phyloP scores from a whole-genome alignment of 805 yeast genomes.

The Starmerella floricola region DNA sequence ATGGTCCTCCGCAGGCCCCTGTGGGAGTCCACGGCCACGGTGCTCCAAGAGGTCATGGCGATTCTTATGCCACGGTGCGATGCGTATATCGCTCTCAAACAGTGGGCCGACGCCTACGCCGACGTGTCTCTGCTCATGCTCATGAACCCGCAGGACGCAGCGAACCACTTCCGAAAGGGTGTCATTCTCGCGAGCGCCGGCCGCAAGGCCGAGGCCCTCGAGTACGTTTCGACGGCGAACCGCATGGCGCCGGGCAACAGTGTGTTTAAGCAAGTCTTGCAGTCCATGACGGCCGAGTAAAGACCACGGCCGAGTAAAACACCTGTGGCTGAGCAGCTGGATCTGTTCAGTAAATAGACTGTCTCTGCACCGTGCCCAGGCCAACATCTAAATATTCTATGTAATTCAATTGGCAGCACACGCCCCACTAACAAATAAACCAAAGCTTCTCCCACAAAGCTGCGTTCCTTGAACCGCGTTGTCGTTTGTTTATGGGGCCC shows the following conservation, averaged over 20 bases:
- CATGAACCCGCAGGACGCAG: slow-evolving; percentile 27
- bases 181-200: slow-evolving; percentile 22
- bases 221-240: slow-evolving; percentile 21
- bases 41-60: slow-evolving; percentile 28
- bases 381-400: too few species aligned
- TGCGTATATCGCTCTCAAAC: slow-evolving; percentile 28
- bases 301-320: neutral
- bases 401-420: too few species aligned
- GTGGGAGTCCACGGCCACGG: slow-evolving; percentile 30
- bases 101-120: slow-evolving; percentile 31
- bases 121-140: slow-evolving; percentile 30
- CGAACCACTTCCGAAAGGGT: slow-evolving; percentile 30
- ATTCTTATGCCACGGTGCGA: slow-evolving; percentile 31
- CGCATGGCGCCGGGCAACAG: slow-evolving; percentile 20
- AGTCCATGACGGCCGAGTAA: too few species aligned
- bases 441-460: too few species aligned
- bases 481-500: too few species aligned
- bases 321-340: neutral
- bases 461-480: too few species aligned
- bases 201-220: slow-evolving; percentile 23
- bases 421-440: too few species aligned
- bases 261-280: slow-evolving; percentile 20
- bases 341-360: neutral
- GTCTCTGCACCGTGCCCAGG: too few species aligned
- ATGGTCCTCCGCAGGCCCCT: slow-evolving; percentile 32